These are phyloP conservation scores for Arabidopsis lyrata DNA, from an alignment of 441 rosid genomes.

Conservation along the genomic window DNA sequence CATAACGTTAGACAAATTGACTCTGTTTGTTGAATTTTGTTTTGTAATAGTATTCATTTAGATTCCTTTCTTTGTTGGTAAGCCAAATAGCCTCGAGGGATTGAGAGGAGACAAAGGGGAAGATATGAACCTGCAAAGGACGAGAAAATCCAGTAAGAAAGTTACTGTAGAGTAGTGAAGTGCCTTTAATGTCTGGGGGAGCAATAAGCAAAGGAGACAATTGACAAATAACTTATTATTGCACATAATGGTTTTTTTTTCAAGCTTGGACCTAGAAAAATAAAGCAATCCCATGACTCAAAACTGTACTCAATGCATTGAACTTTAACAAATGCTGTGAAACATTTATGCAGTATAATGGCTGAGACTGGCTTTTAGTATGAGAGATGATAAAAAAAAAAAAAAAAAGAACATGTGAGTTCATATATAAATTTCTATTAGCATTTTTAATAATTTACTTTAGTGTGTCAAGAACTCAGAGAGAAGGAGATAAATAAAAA, in stretches of 20 bases:
- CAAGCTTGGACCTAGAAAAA: conserved; percentile 29
- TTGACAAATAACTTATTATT: conserved; percentile 20
- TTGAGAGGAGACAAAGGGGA: conserved; percentile 43
- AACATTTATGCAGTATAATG: conserved; percentile 6
- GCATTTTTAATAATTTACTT: background rate
- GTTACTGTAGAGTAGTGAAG: conserved; percentile 39
- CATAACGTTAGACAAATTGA: conserved; percentile 30
- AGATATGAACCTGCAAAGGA: conserved; percentile 43
- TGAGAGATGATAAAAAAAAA: background rate
- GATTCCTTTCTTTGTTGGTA: conserved; percentile 34
- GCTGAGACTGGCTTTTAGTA: background rate
- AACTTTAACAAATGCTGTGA: conserved; percentile 13
- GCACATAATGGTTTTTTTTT: conserved; percentile 25
- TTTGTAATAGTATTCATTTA: conserved; percentile 26
- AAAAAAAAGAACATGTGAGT: conserved; percentile 4
- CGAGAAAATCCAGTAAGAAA: conserved; percentile 34
- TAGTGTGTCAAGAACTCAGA: background rate
- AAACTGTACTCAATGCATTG: conserved; percentile 33
- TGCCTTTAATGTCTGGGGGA: conserved; percentile 42
- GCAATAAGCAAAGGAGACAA: conserved; percentile 40
- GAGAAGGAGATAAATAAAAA: background rate
- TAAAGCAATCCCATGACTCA: conserved; percentile 33
- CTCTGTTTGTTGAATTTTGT: conserved; percentile 5
- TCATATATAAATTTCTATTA: conserved; percentile 6
- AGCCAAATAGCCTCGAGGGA: conserved; percentile 34